A percentile compares a stretch with the other conserved stretches of the same genome.
These are phyloP conservation scores for Podospora sp. DNA, from an alignment of 495 filamentous ascomycete species.

Conservation along the genomic window DNA sequence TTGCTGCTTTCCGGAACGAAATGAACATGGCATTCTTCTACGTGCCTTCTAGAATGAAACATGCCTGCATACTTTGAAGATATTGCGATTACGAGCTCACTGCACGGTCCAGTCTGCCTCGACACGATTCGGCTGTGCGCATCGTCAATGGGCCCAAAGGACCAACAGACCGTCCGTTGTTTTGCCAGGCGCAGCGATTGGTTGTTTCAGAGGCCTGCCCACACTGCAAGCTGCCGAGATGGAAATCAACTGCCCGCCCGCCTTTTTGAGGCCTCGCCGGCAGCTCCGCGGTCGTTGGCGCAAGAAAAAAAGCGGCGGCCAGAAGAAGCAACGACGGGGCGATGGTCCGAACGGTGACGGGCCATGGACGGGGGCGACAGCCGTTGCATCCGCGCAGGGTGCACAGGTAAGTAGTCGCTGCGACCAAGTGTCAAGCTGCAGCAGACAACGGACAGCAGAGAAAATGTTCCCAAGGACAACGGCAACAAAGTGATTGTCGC, in stretches of 20 bases:
- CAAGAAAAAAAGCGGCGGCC: background rate
- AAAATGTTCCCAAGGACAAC: background rate
- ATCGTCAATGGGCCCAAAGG: constrained; percentile 25
- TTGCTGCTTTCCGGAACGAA: constrained; percentile 15
- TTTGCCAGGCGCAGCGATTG: constrained; percentile 25
- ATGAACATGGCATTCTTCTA: constrained; percentile 30
- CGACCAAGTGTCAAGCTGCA: constrained; percentile 14
- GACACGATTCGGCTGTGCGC: constrained; percentile 15
- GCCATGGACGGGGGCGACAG: background rate
- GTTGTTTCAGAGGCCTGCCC: constrained; percentile 24
- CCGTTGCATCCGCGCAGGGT: background rate
- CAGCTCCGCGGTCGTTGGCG: background rate
- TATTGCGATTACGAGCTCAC: constrained; percentile 20
- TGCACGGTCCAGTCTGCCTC: constrained; percentile 27
- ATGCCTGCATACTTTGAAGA: constrained; percentile 28
- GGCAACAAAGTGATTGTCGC: background rate
- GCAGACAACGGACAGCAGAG: constrained; percentile 3
- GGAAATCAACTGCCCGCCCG: constrained; percentile 14
- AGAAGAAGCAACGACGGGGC: background rate
- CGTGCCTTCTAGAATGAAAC: constrained; percentile 39
- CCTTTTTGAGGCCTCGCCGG: constrained; percentile 17
- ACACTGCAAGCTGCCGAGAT: constrained; percentile 33
- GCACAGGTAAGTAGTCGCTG: constrained; percentile 8
- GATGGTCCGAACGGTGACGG: background rate
- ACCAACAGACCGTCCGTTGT: constrained; percentile 21